Conservation (phyloP, 768 basidiomycete genomes). For the Imleria badia region DNA sequence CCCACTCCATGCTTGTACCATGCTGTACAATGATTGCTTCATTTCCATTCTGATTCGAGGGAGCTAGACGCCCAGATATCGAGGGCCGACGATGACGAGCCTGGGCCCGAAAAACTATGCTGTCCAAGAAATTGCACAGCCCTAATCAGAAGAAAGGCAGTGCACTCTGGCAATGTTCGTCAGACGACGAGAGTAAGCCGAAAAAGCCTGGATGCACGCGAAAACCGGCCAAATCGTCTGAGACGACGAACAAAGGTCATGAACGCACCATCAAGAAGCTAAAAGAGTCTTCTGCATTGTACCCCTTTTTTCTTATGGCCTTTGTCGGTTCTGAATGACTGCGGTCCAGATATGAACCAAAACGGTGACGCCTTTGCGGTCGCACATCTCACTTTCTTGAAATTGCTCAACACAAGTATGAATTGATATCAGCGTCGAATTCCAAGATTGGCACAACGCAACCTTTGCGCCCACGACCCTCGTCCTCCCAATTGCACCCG, state of each 20-base stretch:
- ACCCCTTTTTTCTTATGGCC: background rate
- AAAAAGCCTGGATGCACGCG: slow-evolving; percentile 4
- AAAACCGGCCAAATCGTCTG: slow-evolving; percentile 21
- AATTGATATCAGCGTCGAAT: too few relatives aligned
- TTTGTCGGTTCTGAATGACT: background rate
- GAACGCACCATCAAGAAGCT: slow-evolving; percentile 43
- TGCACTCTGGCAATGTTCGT: slow-evolving; percentile 42
- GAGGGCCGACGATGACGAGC: slow-evolving; percentile 32
- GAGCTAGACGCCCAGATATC: too few relatives aligned
- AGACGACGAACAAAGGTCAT: slow-evolving; percentile 20
- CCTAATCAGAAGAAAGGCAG: slow-evolving; percentile 24
- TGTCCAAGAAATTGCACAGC: slow-evolving; percentile 7
- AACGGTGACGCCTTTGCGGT: too few relatives aligned
- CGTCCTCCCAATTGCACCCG: too few relatives aligned
- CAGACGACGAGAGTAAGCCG: slow-evolving; percentile 45
- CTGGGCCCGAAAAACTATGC: slow-evolving; percentile 19
- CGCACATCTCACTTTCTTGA: too few relatives aligned
- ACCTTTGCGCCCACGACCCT: too few relatives aligned
- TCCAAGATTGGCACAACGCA: too few relatives aligned
- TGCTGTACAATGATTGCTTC: too few relatives aligned
- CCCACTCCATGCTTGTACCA: too few relatives aligned
- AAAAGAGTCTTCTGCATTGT: slow-evolving; percentile 33
- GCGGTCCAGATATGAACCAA: too few relatives aligned
- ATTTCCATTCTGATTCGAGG: too few relatives aligned
- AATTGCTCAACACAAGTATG: too few relatives aligned